Evolutionary conservation across 1,284 basidiomycete species (phyloP).

Genomic region (Agroathelia rolfsii): DNA sequence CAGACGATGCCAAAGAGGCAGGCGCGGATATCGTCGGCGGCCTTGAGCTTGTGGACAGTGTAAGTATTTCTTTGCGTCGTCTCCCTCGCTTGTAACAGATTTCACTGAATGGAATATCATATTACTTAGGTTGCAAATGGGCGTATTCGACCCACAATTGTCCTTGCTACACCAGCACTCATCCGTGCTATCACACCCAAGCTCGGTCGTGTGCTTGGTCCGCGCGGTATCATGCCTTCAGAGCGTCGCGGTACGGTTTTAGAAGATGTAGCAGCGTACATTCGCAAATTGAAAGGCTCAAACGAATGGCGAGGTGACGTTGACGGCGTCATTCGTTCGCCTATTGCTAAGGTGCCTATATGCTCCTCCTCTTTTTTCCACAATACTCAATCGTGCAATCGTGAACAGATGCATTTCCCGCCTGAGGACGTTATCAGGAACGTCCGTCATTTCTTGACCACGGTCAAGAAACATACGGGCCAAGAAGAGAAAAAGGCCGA

Average conservation of each 20-base stretch:
- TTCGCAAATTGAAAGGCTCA: slow-evolving; percentile 72
- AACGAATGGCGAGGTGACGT: slow-evolving; percentile 93
- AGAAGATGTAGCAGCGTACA: slow-evolving; percentile 74
- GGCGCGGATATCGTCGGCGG: slow-evolving; percentile 85
- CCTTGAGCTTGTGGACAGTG: slow-evolving; percentile 72
- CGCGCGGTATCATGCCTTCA: slow-evolving; percentile 92
- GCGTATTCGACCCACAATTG: slow-evolving; percentile 66
- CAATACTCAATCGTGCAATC: slow-evolving; percentile 2
- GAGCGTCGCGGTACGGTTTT: slow-evolving; percentile 91
- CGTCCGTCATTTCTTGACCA: slow-evolving; percentile 66
- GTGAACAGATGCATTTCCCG: slow-evolving; percentile 61
- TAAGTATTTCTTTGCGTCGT: slow-evolving; percentile 27
- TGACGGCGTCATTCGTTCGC: slow-evolving; percentile 73
- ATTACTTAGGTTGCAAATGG: slow-evolving; percentile 52
- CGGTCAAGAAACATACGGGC: slow-evolving; percentile 70
- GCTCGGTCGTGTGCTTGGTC: slow-evolving; percentile 86
- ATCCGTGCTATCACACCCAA: slow-evolving; percentile 72
- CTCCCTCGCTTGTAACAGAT: slow-evolving; percentile 4
- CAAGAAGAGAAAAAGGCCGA: slow-evolving; percentile 37
- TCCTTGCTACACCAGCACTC: slow-evolving; percentile 76
- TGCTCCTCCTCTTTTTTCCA: slow-evolving; percentile 6
- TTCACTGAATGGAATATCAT: slow-evolving; percentile 7
- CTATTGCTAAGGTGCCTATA: slow-evolving; percentile 55
- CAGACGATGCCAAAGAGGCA: slow-evolving; percentile 69
- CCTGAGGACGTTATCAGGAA: slow-evolving; percentile 72